Evolutionary conservation across 192 early-diverging fungal species (phyloP).

Genomic region (Geosiphon pyriformis): DNA sequence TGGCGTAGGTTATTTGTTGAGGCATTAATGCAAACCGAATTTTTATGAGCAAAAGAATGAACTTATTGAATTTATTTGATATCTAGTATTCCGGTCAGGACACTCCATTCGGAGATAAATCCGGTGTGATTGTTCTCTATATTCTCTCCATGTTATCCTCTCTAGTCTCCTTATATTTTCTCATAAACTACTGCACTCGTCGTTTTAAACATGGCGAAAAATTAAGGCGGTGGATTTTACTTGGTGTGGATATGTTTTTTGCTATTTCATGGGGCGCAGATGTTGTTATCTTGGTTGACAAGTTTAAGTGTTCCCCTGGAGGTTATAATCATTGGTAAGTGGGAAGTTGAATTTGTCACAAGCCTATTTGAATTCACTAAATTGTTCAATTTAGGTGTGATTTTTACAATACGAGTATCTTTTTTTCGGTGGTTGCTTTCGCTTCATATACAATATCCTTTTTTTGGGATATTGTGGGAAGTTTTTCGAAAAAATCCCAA

Average conservation of each 20-base stretch:
- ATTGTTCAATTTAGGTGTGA: slow-evolving; percentile 26
- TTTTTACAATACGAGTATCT: slow-evolving; percentile 38
- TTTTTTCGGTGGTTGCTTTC: slow-evolving; percentile 11
- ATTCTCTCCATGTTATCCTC: slow-evolving; percentile 16
- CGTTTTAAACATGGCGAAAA: slow-evolving; percentile 22
- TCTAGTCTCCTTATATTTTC: slow-evolving; percentile 19
- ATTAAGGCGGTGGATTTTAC: slow-evolving; percentile 28
- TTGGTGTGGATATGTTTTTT: slow-evolving; percentile 27
- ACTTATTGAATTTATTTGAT: too few relatives aligned
- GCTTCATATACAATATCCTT: not conserved
- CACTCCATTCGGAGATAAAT: slow-evolving; percentile 25
- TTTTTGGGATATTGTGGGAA: not conserved
- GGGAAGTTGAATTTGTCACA: not conserved
- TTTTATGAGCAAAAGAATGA: too few relatives aligned
- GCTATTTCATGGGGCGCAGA: slow-evolving; percentile 34
- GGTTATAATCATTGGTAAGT: slow-evolving; percentile 28
- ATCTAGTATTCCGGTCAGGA: slow-evolving; percentile 17
- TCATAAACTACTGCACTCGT: slow-evolving; percentile 22
- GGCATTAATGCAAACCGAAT: not conserved
- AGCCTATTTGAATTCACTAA: not conserved
- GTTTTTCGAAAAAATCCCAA: not conserved
- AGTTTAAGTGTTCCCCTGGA: slow-evolving; percentile 27
- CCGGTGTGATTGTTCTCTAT: not conserved
- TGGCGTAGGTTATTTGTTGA: slow-evolving; percentile 25
- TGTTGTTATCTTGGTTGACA: slow-evolving; percentile 25